phyloP scores from a whole-genome alignment of 2,329 filamentous ascomycete genomes.

The Claviceps cyperi region DNA sequence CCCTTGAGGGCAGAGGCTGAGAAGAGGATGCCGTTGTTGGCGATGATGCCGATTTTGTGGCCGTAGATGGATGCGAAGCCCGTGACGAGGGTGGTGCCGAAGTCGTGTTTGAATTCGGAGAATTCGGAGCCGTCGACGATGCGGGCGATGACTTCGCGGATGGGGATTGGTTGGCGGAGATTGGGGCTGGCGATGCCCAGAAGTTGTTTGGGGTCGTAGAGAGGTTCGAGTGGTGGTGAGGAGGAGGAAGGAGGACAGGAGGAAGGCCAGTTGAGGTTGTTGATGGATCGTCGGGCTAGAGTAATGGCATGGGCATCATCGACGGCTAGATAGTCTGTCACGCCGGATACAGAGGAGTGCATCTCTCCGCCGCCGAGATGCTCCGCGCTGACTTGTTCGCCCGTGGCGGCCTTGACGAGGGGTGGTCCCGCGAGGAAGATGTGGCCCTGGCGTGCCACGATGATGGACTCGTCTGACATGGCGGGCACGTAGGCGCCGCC shows the following conservation, averaged over 20 bases:
- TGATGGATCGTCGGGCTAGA: conserved; percentile 67
- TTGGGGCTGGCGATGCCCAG: conserved; percentile 83
- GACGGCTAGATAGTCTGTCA: conserved; percentile 89
- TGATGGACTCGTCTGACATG: conserved; percentile 97
- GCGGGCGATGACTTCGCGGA: conserved; percentile 81
- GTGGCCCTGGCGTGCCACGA: conserved; percentile 88
- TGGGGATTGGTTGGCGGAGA: conserved; percentile 69
- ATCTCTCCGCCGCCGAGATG: conserved; percentile 81
- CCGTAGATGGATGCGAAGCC: conserved; percentile 86
- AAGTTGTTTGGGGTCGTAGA: conserved; percentile 68
- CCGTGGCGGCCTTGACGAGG: conserved; percentile 89
- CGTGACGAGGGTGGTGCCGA: conserved; percentile 78
- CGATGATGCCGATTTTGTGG: conserved; percentile 80
- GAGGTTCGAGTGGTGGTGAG: conserved; percentile 51
- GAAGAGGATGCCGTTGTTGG: conserved; percentile 93
- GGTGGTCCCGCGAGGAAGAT: conserved; percentile 94
- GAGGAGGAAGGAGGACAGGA: conserved; percentile 20
- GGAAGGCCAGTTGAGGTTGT: conserved; percentile 78
- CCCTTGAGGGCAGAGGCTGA: conserved; percentile 81
- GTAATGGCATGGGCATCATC: conserved; percentile 86
- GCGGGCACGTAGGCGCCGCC: conserved; percentile 91
- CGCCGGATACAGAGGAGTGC: conserved; percentile 81
- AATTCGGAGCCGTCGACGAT: conserved; percentile 86
- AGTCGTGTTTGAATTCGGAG: conserved; percentile 86
- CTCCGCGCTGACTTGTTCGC: conserved; percentile 80